Evolutionary conservation across 1,139 yeast genomes (phyloP), one percentile per base, ranked within the genome.

Genomic region (Saccharomycopsis hybrid): DNA sequence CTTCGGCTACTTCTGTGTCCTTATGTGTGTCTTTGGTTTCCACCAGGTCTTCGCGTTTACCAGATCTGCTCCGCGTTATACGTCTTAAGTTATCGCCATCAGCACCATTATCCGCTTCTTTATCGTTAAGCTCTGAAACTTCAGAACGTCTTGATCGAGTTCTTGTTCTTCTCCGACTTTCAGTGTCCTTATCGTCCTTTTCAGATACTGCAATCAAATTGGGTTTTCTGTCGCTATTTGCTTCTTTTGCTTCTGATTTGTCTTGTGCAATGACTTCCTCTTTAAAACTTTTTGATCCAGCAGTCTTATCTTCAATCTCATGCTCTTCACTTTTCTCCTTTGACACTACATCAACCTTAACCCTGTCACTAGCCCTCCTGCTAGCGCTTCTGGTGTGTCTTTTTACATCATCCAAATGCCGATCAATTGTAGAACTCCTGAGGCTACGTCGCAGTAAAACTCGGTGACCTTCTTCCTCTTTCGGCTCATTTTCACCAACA

Each of bases 1-100:
- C 49, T 25, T 43, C 46, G 25, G 44, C 47, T 11, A 50, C 58
- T 42, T 44, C 49, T 49, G 51, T 37, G 31, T 41, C 38, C 18
- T 33, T 29, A 28, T 35, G 7, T 13, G 13, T 36, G 29, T 38
- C 43, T 29, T 31, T 25, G 7, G 32, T 39, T 31, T 27, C 30
- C 38, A 44, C 43, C 25, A 8, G 42, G 18, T 47, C 45, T 13
- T 46, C 30, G 30, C 35, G 28, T 30, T 29, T 37, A 13, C 4
- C 5, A 13, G 37, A 31, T 41, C 46, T 8, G 28, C 39, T 33
- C 33, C 39, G 9, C 5, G 39, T 36, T n/a, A 9, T 8, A 9
- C 39, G 9, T 30, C 44, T 25, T 28, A 32, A 9, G 8, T 27
- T 36, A 9, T n/a, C 7, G 24, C 24, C 18, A 11, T 36, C 13